Conservation (phyloP, 1,284 basidiomycete genomes). For the Tilletia indica region DNA sequence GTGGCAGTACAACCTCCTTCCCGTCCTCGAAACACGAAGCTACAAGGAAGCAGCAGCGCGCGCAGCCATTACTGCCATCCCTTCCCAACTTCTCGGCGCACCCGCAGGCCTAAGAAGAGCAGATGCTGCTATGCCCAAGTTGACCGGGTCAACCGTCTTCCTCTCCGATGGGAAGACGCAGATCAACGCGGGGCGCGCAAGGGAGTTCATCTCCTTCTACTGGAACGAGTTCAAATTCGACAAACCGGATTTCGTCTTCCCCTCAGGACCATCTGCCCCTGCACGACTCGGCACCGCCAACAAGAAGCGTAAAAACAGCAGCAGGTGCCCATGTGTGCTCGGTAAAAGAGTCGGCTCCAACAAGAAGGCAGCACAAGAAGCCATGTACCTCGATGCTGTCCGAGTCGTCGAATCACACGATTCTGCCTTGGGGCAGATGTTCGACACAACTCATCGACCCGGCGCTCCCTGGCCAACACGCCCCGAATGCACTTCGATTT, state of each 20-base stretch:
- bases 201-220: conserved; percentile 92
- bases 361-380: conserved; percentile 75
- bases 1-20: conserved; percentile 23
- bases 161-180: conserved; percentile 68
- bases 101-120: background rate
- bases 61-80: conserved; percentile 57
- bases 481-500: conserved; percentile 73
- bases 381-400: conserved; percentile 82
- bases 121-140: too few relatives aligned
- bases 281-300: background rate
- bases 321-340: conserved; percentile 65
- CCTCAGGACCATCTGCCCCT: background rate
- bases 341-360: conserved; percentile 70
- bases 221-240: conserved; percentile 77
- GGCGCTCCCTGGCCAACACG: conserved; percentile 62
- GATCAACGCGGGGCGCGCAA: conserved; percentile 73
- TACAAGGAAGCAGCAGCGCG: conserved; percentile 34
- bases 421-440: conserved; percentile 73
- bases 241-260: conserved; percentile 68
- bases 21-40: conserved; percentile 32
- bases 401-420: conserved; percentile 83
- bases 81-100: conserved; percentile 27
- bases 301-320: conserved; percentile 60
- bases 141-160: conserved; percentile 19
- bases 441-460: conserved; percentile 57